Percentiles rank a stretch among this genome's conserved stretches.
Conservation (phyloP, 2,329 filamentous ascomycete species). For the Calycina marina region DNA sequence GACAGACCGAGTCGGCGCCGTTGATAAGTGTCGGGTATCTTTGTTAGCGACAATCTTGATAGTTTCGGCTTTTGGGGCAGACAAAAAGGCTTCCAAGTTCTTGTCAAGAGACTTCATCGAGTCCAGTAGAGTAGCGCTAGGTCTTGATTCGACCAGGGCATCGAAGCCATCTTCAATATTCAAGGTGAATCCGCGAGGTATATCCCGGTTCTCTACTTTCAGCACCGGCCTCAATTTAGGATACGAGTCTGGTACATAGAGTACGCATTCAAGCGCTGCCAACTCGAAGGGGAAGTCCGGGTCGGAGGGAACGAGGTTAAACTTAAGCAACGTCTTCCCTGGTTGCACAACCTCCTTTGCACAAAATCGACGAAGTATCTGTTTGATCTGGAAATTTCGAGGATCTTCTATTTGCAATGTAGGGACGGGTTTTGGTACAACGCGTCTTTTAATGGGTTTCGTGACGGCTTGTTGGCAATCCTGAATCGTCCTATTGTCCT, state of each 20-base stretch:
- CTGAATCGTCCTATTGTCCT: conserved; percentile 9
- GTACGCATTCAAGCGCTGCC: conserved; percentile 48
- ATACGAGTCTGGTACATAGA: conserved; percentile 50
- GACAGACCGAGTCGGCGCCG: conserved; percentile 13
- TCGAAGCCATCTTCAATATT: conserved; percentile 68
- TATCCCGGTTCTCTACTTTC: conserved; percentile 52
- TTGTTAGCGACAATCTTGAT: conserved; percentile 40
- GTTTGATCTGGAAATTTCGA: conserved; percentile 58
- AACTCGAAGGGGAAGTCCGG: conserved; percentile 75
- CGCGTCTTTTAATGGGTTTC: conserved; percentile 26
- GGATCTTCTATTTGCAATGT: conserved; percentile 51
- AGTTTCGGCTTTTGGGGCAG: conserved; percentile 55
- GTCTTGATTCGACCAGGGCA: conserved; percentile 36
- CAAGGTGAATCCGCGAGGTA: conserved; percentile 56
- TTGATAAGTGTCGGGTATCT: conserved; percentile 21
- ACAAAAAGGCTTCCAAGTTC: conserved; percentile 54
- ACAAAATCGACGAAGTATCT: conserved; percentile 53
- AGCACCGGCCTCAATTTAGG: conserved; percentile 43
- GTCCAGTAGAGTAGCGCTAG: conserved; percentile 44
- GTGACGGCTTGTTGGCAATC: conserved; percentile 22
- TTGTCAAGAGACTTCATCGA: conserved; percentile 58
- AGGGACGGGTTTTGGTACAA: conserved; percentile 52
- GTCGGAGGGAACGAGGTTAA: conserved; percentile 59
- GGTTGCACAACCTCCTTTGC: conserved; percentile 25
- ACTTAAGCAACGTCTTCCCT: conserved; percentile 36